Base-by-base conservation (phyloP, 2,329 filamentous ascomycete species). In the Pestalotiopsis sp. region DNA sequence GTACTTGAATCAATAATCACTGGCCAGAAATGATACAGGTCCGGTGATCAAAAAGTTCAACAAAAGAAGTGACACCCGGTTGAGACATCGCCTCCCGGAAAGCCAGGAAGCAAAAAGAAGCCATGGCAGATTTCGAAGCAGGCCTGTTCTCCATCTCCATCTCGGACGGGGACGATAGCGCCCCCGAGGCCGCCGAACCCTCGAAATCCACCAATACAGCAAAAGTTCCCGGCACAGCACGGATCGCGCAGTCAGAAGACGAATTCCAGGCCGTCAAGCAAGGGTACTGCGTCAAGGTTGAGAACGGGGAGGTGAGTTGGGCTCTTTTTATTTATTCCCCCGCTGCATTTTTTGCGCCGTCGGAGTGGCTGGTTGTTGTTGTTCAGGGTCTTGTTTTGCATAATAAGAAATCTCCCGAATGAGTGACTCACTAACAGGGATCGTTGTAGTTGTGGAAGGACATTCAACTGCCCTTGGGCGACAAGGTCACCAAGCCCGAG, bases 241-340 rank as follows among this genome's bases (percentile, higher is more conserved):
- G 76, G 64, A 71, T 71, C 9, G 75, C 69, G 0, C 86, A 88
- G 74, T 82, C 86, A 0, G 85, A 88, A 69, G 82, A 81, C 17
- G 82, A 82, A 1, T 88, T 87, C 71, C 81, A 82, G 70, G 78
- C 76, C 4, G 78, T 89, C 3, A 83, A 82, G 74, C 75, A 73
- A 4, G 76, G 73, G 1, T 89, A 89, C 68, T 72, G 71, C 17
- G 79, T 79, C 25, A 88, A 86, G 71, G 73, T 87, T 49, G 86
- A 89, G 73, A 86, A 88, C 69, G 87, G 87, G 68, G 79, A 88
- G 72, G 87, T 88, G 74, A 70, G 81, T 75, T 41, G 39, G 17
- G 20, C 20, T 67, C 39, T 25, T 23, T 36, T 60, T 39, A 17
- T 68, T 61, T n/a, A 27, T 27, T 66, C 45, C 64, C 52, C 49